Percentiles rank a stretch among this genome's conserved stretches.
Conservation (phyloP, 2,329 filamentous ascomycete genomes). For the Fusarium palustre region DNA sequence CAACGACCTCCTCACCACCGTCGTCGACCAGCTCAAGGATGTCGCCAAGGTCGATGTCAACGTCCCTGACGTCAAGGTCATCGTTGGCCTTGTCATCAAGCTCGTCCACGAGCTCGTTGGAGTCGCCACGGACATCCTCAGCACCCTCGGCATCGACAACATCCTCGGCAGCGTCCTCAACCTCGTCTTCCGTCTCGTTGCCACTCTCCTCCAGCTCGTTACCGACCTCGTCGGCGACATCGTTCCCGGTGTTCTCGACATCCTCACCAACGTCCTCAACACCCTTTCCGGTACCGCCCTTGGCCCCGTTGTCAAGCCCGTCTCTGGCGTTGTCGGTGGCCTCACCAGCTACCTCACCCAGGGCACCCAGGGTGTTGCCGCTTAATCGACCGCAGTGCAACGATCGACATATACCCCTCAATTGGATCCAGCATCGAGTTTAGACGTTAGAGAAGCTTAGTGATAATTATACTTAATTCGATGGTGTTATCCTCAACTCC, state of each 20-base stretch:
- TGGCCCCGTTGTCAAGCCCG: conserved; percentile 15
- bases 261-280: conserved; percentile 17
- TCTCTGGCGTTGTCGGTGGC: not conserved
- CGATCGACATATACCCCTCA: not conserved
- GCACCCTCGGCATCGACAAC: conserved; percentile 19
- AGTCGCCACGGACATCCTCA: conserved; percentile 11
- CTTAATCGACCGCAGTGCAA: not conserved
- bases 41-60: conserved; percentile 18
- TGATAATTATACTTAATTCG: conserved; percentile 14
- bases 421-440: conserved; percentile 6
- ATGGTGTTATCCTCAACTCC: conserved; percentile 1
- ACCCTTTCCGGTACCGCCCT: conserved; percentile 20
- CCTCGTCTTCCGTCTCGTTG: conserved; percentile 23
- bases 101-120: conserved; percentile 24
- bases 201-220: conserved; percentile 16
- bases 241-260: conserved; percentile 22
- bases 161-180: not conserved
- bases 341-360: conserved; percentile 20
- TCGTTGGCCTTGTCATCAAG: conserved; percentile 21
- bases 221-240: conserved; percentile 29
- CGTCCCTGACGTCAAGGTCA: conserved; percentile 20
- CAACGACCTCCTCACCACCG: conserved; percentile 20
- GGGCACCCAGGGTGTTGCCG: not conserved
- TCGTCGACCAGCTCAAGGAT: conserved; percentile 25
- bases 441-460: conserved; percentile 17